These are phyloP conservation scores for Amaranthus cruentus DNA, from an alignment of 148 eudicot species.

Conservation along the genomic window DNA sequence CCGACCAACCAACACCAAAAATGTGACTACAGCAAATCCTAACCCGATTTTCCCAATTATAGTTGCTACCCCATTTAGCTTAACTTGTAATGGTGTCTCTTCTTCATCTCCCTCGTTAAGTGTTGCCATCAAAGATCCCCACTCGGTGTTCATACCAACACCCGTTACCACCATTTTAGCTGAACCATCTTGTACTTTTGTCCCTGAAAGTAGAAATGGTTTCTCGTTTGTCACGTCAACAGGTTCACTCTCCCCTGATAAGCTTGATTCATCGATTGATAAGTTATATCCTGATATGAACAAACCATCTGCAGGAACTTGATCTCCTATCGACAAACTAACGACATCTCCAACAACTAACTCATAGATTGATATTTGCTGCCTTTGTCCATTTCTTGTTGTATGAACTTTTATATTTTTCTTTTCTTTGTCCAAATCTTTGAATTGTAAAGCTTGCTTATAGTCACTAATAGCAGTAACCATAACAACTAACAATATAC, in stretches of 20 bases:
- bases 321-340: conserved; percentile 70
- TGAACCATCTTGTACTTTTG: conserved; percentile 92
- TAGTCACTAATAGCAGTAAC: conserved; percentile 90
- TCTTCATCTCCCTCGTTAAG: conserved; percentile 75
- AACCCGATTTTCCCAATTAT: conserved; percentile 87
- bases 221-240: conserved; percentile 41
- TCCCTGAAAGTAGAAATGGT: conserved; percentile 83
- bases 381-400: conserved; percentile 70
- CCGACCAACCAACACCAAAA: conserved; percentile 53
- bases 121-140: conserved; percentile 96
- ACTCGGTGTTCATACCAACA: conserved; percentile 97
- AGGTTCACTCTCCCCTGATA: conserved; percentile 87
- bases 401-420: conserved; percentile 76
- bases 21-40: conserved; percentile 70
- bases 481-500: conserved; percentile 68
- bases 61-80: conserved; percentile 92
- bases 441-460: conserved; percentile 81
- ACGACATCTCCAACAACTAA: conserved; percentile 90
- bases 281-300: conserved; percentile 77
- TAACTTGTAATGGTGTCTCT: conserved; percentile 95
- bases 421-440: conserved; percentile 82
- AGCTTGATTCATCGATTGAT: conserved; percentile 80
- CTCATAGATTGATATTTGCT: conserved; percentile 70
- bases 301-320: conserved; percentile 88
- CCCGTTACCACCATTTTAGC: conserved; percentile 86